Percentiles rank a stretch among this genome's conserved stretches.
Evolutionary conservation across 2,329 filamentous ascomycete genomes (phyloP).

Genomic region (Daldinia sp.): DNA sequence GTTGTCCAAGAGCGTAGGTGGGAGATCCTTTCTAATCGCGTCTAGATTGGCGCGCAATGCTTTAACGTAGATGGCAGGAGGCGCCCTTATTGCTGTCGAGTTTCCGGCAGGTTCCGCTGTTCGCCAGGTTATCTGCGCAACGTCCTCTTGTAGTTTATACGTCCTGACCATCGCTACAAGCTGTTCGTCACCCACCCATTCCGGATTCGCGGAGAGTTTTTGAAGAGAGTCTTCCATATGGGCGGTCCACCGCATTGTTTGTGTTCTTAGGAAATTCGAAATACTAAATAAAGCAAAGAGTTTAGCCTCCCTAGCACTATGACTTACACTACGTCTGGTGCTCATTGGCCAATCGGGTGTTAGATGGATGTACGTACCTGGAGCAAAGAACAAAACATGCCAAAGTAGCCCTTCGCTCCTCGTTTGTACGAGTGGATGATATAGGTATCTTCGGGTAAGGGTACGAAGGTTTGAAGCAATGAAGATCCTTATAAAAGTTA

Average conservation of each 20-base stretch:
- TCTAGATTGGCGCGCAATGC: slow-evolving; percentile 48
- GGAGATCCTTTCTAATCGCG: slow-evolving; percentile 43
- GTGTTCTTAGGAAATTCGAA: slow-evolving; percentile 45
- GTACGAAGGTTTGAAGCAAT: slow-evolving; percentile 44
- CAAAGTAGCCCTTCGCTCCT: slow-evolving; percentile 50
- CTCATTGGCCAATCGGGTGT: too few relatives aligned
- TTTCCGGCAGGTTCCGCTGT: slow-evolving; percentile 31
- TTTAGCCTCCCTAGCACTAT: background rate
- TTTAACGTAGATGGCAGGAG: slow-evolving; percentile 49
- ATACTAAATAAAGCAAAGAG: slow-evolving; percentile 28
- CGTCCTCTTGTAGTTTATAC: slow-evolving; percentile 44
- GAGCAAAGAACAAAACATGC: slow-evolving; percentile 49
- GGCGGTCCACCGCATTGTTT: slow-evolving; percentile 65
- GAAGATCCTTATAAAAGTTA: slow-evolving; percentile 38
- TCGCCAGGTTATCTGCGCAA: slow-evolving; percentile 43
- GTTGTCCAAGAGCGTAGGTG: slow-evolving; percentile 45
- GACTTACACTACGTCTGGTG: background rate
- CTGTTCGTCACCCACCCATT: slow-evolving; percentile 63
- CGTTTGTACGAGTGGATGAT: slow-evolving; percentile 47
- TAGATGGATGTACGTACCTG: slow-evolving; percentile 41
- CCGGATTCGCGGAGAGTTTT: slow-evolving; percentile 58
- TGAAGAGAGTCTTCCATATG: slow-evolving; percentile 70
- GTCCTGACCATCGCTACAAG: slow-evolving; percentile 54
- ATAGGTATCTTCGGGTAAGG: slow-evolving; percentile 32
- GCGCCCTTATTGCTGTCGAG: slow-evolving; percentile 27